Base-by-base conservation (phyloP, 192 early-diverging fungal species). In the Backusella macrospora region DNA sequence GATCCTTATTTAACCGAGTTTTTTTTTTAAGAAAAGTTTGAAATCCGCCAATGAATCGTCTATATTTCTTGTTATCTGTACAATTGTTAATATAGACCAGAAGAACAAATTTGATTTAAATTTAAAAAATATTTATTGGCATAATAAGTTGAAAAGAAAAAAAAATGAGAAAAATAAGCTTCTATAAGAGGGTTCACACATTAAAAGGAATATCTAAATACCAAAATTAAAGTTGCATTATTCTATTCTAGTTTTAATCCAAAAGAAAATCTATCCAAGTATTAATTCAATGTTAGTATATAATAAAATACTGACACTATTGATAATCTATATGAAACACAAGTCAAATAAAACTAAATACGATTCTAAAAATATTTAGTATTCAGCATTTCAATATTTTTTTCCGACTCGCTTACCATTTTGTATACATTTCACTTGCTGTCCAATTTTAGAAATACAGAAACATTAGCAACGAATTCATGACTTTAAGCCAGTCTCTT, bases 141-240 rank as follows among this genome's bases (percentile, higher is more conserved):
- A 21, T 4, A 4, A 43, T 10, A 43, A 26, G 23, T 55, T 55
- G 23, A 55, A 55, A 3, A 9, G 52, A 55, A 49, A 49, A 55
- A 49, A 49, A 48, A 48, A 16, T 5, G 14, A 48, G 26, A 59
- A 59, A 18, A 23, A 59, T 26, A 59, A 26, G 10, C 21, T 59
- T 59, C 1, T 21, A 23, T 18, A 59, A 34, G 29, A 34, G 2
- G 29, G 52, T 12, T 3, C 52, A 23, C 12, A 4, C 3, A 4
- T 59, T 26, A 12, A 59, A 59, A 59, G 21, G 52, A 21, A 12
- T 12, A 59, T 8, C 26, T 9, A 23, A 9, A 59, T 26, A 59
- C 13, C 18, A 59, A 23, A 59, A 12, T 59, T 59, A 59, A 59
- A 59, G 21, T 59, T 59, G 23, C 52, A 59, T 59, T 59, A 59